Conservation (phyloP, 2,329 filamentous ascomycete species). For the Aureobasidium uvarum region DNA sequence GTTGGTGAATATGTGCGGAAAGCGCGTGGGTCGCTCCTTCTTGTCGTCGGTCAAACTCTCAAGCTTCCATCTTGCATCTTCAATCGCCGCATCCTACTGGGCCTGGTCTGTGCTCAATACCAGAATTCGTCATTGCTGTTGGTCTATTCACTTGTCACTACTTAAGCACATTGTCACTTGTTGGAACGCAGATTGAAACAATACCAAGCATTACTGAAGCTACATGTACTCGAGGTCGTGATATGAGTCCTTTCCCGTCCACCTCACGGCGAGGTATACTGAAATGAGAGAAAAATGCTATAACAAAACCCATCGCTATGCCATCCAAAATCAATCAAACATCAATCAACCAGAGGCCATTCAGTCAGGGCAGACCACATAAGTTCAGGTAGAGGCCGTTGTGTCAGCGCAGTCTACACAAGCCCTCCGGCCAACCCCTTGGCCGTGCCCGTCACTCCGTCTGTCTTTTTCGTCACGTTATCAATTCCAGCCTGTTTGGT, state of each 20-base stretch:
- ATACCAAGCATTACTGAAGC: background rate
- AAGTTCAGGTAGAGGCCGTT: slow-evolving; percentile 13
- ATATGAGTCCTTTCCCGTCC: background rate
- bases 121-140: background rate
- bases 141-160: background rate
- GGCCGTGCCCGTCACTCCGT: slow-evolving; percentile 8
- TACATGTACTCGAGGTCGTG: background rate
- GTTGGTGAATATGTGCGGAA: background rate
- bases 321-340: background rate
- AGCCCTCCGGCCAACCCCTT: slow-evolving; percentile 19
- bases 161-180: background rate
- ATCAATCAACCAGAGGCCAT: slow-evolving; percentile 13
- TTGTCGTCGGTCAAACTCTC: background rate
- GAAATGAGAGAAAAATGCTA: background rate
- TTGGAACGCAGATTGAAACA: no score
- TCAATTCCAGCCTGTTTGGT: slow-evolving; percentile 21
- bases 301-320: slow-evolving; percentile 20
- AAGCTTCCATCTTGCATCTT: slow-evolving; percentile 12
- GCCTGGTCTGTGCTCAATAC: slow-evolving; percentile 21
- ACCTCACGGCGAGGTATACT: background rate
- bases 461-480: slow-evolving; percentile 15
- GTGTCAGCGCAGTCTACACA: slow-evolving; percentile 21
- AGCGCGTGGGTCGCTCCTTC: background rate
- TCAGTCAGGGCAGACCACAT: slow-evolving; percentile 16
- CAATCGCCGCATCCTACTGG: background rate